These are phyloP conservation scores for Teunomyces kruisii DNA, from an alignment of 805 yeast genomes.

Conservation along the genomic window DNA sequence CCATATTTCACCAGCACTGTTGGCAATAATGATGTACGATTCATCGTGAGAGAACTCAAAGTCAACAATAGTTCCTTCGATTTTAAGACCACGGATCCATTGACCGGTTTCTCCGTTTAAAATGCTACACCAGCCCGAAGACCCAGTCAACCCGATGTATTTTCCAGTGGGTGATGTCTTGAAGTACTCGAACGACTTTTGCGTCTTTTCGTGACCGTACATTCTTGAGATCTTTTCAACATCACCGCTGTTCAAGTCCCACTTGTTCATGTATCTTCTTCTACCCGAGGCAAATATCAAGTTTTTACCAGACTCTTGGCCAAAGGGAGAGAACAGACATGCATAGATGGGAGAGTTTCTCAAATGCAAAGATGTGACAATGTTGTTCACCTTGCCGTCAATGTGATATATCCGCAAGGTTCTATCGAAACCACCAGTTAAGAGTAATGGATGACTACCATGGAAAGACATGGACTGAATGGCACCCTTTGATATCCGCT, in stretches of 20 bases:
- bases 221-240: conserved; percentile 84
- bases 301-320: conserved; percentile 21
- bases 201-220: conserved; percentile 88
- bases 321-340: conserved; percentile 56
- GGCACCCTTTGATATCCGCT: conserved; percentile 69
- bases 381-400: conserved; percentile 79
- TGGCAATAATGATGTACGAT: conserved; percentile 54
- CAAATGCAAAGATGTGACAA: conserved; percentile 80
- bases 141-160: conserved; percentile 75
- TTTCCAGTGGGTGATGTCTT: conserved; percentile 71
- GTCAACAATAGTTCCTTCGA: conserved; percentile 85
- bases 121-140: conserved; percentile 88
- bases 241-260: conserved; percentile 73
- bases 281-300: conserved; percentile 85
- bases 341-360: conserved; percentile 78
- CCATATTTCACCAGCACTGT: conserved; percentile 84
- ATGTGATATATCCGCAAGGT: conserved; percentile 84
- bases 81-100: conserved; percentile 82
- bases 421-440: conserved; percentile 92
- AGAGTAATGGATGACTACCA: conserved; percentile 72
- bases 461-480: conserved; percentile 88
- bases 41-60: conserved; percentile 61
- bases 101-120: conserved; percentile 78
- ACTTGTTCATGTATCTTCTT: conserved; percentile 85
- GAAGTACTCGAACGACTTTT: conserved; percentile 85